Conservation (phyloP, 495 filamentous ascomycete species). For the Neurospora sp. region DNA sequence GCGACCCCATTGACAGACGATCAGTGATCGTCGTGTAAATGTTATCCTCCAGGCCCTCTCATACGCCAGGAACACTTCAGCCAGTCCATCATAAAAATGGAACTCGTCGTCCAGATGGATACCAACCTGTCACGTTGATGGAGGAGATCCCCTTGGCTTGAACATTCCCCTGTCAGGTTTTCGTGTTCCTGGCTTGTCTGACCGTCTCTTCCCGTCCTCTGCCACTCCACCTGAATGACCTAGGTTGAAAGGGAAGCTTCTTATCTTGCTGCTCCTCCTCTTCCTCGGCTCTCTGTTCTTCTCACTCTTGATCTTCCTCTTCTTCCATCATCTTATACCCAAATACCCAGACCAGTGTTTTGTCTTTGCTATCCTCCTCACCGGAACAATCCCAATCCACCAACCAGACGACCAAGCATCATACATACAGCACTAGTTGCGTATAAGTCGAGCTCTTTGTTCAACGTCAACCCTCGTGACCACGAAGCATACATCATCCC, state of each 20-base stretch:
- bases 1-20: neutral
- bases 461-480: neutral
- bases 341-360: neutral
- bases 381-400: neutral
- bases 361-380: neutral
- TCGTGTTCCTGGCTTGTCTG: neutral
- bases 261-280: neutral
- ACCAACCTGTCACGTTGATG: neutral
- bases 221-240: neutral
- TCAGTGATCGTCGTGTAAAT: neutral
- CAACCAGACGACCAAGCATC: neutral
- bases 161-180: neutral
- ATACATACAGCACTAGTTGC: neutral
- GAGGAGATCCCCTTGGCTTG: neutral
- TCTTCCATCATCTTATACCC: neutral
- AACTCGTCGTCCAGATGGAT: neutral
- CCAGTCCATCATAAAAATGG: neutral
- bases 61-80: neutral
- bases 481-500: neutral
- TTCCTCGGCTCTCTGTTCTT: neutral
- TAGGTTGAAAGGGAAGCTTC: neutral
- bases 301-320: neutral
- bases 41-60: neutral
- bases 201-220: neutral
- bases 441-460: neutral